Conservation (phyloP, 805 yeast species). For the Metschnikowia hibisci region DNA sequence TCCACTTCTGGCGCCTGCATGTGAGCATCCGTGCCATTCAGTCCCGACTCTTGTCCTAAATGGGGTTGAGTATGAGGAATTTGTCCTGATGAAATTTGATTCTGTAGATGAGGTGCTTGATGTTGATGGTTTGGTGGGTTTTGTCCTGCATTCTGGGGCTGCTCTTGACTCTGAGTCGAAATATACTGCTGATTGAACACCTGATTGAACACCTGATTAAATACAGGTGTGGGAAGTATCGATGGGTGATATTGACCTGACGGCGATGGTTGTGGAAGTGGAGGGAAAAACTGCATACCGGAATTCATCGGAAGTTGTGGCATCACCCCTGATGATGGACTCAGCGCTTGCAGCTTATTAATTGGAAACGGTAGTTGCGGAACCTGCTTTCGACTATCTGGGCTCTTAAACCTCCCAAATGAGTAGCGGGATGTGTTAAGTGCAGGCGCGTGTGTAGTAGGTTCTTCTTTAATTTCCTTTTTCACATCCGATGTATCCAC, state of each 20-base stretch:
- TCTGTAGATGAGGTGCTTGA: neutral
- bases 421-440: slow-evolving; percentile 10
- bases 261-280: slow-evolving; percentile 31
- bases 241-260: slow-evolving; percentile 19
- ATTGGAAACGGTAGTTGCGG: slow-evolving; percentile 32
- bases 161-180: slow-evolving; percentile 1
- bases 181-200: slow-evolving; percentile 18
- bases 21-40: too few relatives aligned
- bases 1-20: slow-evolving; percentile 1
- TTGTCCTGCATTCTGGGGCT: neutral
- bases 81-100: neutral
- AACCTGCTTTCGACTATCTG: slow-evolving; percentile 12
- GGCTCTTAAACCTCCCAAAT: slow-evolving; percentile 18
- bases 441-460: slow-evolving; percentile 8
- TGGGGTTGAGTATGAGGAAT: neutral
- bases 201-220: slow-evolving; percentile 33
- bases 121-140: too few relatives aligned
- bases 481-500: slow-evolving; percentile 22
- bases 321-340: slow-evolving; percentile 38
- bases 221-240: slow-evolving; percentile 29
- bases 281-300: slow-evolving; percentile 18
- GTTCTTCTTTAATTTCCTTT: slow-evolving; percentile 8
- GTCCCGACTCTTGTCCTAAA: neutral
- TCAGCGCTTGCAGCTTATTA: slow-evolving; percentile 37
- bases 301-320: slow-evolving; percentile 31